Conservation (phyloP, 225 moss, liverwort and hornwort species). For the Pleurozium schreberi region DNA sequence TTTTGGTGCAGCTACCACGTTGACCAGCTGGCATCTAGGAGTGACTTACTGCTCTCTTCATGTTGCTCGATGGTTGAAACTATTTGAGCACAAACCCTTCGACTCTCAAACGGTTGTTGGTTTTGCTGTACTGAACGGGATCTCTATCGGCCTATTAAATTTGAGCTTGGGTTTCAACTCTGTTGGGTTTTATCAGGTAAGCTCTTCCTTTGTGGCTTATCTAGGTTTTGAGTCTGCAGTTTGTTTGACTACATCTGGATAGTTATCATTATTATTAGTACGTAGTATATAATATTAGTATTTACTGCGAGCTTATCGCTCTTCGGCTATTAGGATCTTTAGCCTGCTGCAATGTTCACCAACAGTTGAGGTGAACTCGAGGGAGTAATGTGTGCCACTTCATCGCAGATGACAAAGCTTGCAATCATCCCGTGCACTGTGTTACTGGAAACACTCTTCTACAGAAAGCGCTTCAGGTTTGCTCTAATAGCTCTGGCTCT, state of each 20-base stretch:
- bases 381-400: slow-evolving; percentile 9
- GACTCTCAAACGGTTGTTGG: slow-evolving; percentile 44
- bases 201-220: not conserved
- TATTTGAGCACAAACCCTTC: slow-evolving; percentile 60
- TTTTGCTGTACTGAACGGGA: slow-evolving; percentile 52
- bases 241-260: not conserved
- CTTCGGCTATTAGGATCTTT: not conserved
- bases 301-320: not conserved
- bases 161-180: slow-evolving; percentile 98
- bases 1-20: slow-evolving; percentile 47
- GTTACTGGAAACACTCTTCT: slow-evolving; percentile 78
- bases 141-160: slow-evolving; percentile 84
- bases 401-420: slow-evolving; percentile 72
- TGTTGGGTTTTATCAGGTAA: slow-evolving; percentile 97
- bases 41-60: slow-evolving; percentile 57
- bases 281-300: not conserved
- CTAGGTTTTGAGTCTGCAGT: not conserved
- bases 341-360: not conserved
- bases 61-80: slow-evolving; percentile 36
- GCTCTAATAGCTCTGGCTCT: not conserved
- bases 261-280: not conserved
- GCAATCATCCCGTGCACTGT: slow-evolving; percentile 98
- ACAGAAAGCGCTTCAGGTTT: slow-evolving; percentile 79
- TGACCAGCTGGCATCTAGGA: slow-evolving; percentile 61
- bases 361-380: slow-evolving; percentile 1